Evolutionary conservation across 2,329 filamentous ascomycete genomes (phyloP).

Genomic region (Aspergillus persii): DNA sequence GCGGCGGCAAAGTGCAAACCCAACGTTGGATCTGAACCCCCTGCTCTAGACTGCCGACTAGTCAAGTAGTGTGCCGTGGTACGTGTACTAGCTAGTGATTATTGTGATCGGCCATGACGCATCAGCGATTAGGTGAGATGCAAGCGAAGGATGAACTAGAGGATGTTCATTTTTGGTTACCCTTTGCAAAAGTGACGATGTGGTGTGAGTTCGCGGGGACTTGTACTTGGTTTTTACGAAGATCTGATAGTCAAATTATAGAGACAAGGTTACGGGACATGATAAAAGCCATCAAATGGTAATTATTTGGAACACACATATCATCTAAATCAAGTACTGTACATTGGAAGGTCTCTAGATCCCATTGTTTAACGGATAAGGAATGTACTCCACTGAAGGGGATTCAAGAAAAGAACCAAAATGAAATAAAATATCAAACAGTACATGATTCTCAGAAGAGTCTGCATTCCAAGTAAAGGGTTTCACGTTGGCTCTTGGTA

Average conservation of each 20-base stretch:
- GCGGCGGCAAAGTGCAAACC: no score
- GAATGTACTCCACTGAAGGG: constrained; percentile 33
- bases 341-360: constrained; percentile 8
- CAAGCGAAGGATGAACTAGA: not conserved
- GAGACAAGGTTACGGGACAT: not conserved
- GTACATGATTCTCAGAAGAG: not conserved
- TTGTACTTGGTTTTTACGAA: not conserved
- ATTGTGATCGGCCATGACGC: constrained; percentile 1
- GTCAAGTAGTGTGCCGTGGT: no score
- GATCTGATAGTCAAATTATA: not conserved
- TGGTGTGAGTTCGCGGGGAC: not conserved
- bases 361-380: constrained; percentile 9
- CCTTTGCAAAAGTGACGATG: not conserved
- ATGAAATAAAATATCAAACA: constrained; percentile 13
- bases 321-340: constrained; percentile 5
- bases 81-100: not conserved
- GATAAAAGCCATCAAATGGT: not conserved
- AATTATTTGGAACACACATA: not conserved
- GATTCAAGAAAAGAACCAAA: constrained; percentile 12
- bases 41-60: not conserved
- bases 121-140: not conserved
- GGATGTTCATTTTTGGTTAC: not conserved
- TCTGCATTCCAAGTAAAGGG: not conserved
- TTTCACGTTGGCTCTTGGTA: not conserved
- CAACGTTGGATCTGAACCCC: not conserved